Conservation (phyloP, 1,284 basidiomycete genomes). For the Ceratobasidium sp. region DNA sequence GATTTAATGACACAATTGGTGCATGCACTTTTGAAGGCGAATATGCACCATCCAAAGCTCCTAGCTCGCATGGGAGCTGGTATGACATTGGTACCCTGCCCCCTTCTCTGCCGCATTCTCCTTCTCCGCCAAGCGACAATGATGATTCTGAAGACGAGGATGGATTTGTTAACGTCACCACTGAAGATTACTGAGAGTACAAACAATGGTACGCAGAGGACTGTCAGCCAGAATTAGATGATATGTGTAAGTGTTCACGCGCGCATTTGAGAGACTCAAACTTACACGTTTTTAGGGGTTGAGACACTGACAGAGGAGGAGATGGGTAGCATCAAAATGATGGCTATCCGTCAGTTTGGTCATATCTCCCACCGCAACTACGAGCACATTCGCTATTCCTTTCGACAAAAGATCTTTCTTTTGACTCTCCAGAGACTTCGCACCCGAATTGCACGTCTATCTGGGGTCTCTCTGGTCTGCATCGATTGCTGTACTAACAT, state of each 20-base stretch:
- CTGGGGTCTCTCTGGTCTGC: constrained; percentile 19
- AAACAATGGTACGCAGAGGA: constrained; percentile 34
- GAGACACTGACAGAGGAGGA: constrained; percentile 23
- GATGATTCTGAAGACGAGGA: neutral
- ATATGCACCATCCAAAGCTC: too few species aligned
- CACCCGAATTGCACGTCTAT: constrained; percentile 36
- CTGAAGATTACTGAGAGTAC: constrained; percentile 23
- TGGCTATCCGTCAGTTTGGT: constrained; percentile 40
- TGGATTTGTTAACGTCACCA: neutral
- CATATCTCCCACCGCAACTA: constrained; percentile 32
- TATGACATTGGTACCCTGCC: neutral
- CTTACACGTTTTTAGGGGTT: neutral
- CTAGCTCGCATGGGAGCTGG: neutral
- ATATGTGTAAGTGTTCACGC: constrained; percentile 12
- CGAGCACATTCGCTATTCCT: constrained; percentile 32
- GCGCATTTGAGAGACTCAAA: neutral
- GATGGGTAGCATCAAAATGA: constrained; percentile 25
- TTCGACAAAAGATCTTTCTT: neutral
- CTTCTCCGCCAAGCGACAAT: neutral
- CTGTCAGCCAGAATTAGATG: neutral
- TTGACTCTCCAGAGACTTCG: constrained; percentile 9
- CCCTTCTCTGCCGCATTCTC: neutral
- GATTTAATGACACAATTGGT: too few species aligned
- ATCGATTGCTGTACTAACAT: constrained; percentile 48
- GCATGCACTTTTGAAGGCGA: too few species aligned